Conservation (phyloP, 2,329 filamentous ascomycete species). For the Endoconidiophora polonica region DNA sequence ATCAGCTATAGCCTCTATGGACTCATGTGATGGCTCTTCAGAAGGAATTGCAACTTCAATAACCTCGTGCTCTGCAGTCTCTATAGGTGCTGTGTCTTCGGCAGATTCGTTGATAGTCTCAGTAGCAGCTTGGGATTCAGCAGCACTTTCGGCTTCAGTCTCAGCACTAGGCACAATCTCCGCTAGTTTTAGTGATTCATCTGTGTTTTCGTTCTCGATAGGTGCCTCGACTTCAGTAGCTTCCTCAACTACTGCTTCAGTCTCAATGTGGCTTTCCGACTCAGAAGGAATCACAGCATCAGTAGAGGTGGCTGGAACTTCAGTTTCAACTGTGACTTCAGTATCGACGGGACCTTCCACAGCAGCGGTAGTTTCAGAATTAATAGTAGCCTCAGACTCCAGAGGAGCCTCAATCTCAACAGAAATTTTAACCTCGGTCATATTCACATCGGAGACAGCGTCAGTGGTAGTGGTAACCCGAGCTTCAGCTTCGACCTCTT, state of each 20-base stretch:
- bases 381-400: conserved; percentile 13
- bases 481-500: neutral
- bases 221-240: conserved; percentile 4
- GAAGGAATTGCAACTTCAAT: conserved; percentile 17
- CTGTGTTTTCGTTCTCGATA: conserved; percentile 1
- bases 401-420: conserved; percentile 8
- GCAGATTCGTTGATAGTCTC: neutral
- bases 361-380: neutral
- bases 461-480: neutral
- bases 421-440: neutral
- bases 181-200: neutral
- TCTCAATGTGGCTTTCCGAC: neutral
- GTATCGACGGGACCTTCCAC: conserved; percentile 2
- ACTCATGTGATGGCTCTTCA: conserved; percentile 16
- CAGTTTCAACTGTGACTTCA: neutral
- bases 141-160: neutral
- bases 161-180: conserved; percentile 3
- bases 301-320: neutral
- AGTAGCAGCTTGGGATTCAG: neutral
- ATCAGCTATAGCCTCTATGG: neutral
- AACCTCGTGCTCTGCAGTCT: conserved; percentile 20
- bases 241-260: conserved; percentile 9
- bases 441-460: conserved; percentile 1
- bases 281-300: conserved; percentile 3
- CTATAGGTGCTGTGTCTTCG: conserved; percentile 1